A percentile compares a stretch with the other conserved stretches of the same genome.
phyloP scores from a whole-genome alignment of 2,329 filamentous ascomycete species.

The Xylaria sp. region DNA sequence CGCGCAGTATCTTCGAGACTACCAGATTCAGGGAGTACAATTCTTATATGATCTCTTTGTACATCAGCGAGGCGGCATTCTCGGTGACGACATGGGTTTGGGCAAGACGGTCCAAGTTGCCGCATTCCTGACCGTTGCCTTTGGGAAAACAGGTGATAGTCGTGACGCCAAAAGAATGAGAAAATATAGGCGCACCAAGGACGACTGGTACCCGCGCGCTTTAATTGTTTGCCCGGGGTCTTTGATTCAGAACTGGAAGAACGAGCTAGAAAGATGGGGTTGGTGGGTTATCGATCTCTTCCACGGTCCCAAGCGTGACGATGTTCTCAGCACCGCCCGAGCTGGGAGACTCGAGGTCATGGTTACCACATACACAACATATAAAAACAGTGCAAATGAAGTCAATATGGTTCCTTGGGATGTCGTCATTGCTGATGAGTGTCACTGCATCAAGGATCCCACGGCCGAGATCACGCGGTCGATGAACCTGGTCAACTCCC shows the following conservation, averaged over 20 bases:
- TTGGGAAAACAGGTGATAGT: slow-evolving; percentile 93
- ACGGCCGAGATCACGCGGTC: slow-evolving; percentile 81
- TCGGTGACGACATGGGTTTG: slow-evolving; percentile 97
- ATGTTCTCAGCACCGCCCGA: slow-evolving; percentile 76
- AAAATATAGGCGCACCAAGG: slow-evolving; percentile 74
- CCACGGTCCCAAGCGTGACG: slow-evolving; percentile 76
- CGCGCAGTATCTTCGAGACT: slow-evolving; percentile 90
- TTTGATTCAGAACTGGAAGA: slow-evolving; percentile 90
- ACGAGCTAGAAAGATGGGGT: slow-evolving; percentile 88
- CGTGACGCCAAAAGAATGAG: slow-evolving; percentile 88
- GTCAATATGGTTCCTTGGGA: slow-evolving; percentile 94
- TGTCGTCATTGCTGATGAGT: slow-evolving; percentile 93
- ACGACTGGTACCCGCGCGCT: slow-evolving; percentile 83
- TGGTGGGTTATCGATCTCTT: slow-evolving; percentile 93
- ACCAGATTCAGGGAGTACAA: slow-evolving; percentile 85
- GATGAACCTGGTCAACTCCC: slow-evolving; percentile 89
- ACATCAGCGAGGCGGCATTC: slow-evolving; percentile 87
- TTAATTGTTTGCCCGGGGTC: slow-evolving; percentile 91
- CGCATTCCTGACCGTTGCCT: slow-evolving; percentile 89
- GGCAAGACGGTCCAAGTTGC: slow-evolving; percentile 98
- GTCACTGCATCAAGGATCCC: slow-evolving; percentile 86
- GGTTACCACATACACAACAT: slow-evolving; percentile 94
- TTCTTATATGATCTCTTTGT: slow-evolving; percentile 93
- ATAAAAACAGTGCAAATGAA: slow-evolving; percentile 76
- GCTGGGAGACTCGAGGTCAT: slow-evolving; percentile 87